Evolutionary conservation across 176 grass and related monocot species (phyloP).

Genomic region (Avena insularis): DNA sequence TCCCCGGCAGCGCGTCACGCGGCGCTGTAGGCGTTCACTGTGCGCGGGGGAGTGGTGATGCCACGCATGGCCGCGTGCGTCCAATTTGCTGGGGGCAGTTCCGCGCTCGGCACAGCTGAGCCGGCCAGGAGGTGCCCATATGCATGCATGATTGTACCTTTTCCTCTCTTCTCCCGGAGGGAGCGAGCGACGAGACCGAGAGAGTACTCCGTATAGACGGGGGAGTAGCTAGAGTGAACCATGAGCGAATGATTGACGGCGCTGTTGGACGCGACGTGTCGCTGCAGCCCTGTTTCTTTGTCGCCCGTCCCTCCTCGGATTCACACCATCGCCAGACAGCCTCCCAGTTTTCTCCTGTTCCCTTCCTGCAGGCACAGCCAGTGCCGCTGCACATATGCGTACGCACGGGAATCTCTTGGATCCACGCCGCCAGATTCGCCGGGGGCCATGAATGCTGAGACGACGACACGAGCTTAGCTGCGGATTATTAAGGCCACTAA

Average conservation of each 20-base stretch:
- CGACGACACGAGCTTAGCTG: neutral
- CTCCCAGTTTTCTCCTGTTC: neutral
- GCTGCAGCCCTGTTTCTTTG: neutral
- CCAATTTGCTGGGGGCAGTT: no score
- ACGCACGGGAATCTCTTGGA: no score
- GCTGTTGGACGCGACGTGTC: conserved; percentile 39
- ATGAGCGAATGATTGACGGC: conserved; percentile 39
- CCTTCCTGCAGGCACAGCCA: neutral
- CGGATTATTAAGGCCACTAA: neutral
- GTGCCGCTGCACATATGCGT: no score
- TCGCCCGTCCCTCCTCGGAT: conserved; percentile 38
- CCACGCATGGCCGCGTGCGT: no score
- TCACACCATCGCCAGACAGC: neutral
- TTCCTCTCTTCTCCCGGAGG: neutral
- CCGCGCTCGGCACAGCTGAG: no score
- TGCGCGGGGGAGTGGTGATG: no score
- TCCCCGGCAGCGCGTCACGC: no score
- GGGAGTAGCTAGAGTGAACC: conserved; percentile 12
- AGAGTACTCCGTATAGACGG: neutral
- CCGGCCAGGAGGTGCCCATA: neutral
- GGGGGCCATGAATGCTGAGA: neutral
- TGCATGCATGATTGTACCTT: conserved; percentile 2
- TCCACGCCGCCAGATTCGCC: neutral
- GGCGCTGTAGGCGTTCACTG: no score
- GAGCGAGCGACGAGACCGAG: neutral